A percentile compares a stretch with the other conserved stretches of the same genome.
phyloP scores from a whole-genome alignment of 2,329 filamentous ascomycete species.

The Diaporthe sp. region DNA sequence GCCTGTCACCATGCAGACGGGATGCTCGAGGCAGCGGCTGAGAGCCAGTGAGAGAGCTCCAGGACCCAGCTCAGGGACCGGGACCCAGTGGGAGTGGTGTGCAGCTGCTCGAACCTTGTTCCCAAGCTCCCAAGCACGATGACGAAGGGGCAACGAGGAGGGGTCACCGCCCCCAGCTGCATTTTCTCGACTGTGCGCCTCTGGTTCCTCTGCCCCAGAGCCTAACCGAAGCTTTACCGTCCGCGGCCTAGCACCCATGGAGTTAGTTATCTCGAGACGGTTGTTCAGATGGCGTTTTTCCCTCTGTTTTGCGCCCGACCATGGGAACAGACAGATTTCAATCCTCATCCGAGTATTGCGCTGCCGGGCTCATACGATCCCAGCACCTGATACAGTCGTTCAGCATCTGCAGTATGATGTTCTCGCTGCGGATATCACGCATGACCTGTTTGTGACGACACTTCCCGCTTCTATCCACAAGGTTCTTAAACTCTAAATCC shows the following conservation, averaged over 20 bases:
- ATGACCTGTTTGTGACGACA: constrained; percentile 36
- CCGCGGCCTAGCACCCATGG: constrained; percentile 15
- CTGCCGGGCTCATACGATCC: constrained; percentile 9
- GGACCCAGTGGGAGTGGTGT: constrained; percentile 13
- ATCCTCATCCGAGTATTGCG: constrained; percentile 9
- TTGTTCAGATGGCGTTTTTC: not conserved
- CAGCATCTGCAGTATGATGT: constrained; percentile 21
- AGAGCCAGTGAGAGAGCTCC: constrained; percentile 29
- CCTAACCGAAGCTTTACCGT: constrained; percentile 22
- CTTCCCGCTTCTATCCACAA: not conserved
- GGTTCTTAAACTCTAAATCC: constrained; percentile 26
- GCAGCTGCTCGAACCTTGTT: constrained; percentile 21
- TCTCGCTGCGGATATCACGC: constrained; percentile 10
- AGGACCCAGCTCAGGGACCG: constrained; percentile 22
- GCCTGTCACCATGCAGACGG: constrained; percentile 29
- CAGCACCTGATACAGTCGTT: constrained; percentile 9
- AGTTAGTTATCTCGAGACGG: constrained; percentile 4
- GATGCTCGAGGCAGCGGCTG: constrained; percentile 17
- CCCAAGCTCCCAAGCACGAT: constrained; percentile 33
- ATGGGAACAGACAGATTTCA: constrained; percentile 10
- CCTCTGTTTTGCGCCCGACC: not conserved
- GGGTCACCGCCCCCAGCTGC: constrained; percentile 20
- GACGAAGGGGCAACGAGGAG: constrained; percentile 28
- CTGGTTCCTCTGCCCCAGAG: not conserved
- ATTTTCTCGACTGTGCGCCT: constrained; percentile 13